Evolutionary conservation across 352 stramenopile genomes (phyloP), one percentile per base, ranked within the genome.

Genomic region (Hyaloperonospora arabidopsidis): DNA sequence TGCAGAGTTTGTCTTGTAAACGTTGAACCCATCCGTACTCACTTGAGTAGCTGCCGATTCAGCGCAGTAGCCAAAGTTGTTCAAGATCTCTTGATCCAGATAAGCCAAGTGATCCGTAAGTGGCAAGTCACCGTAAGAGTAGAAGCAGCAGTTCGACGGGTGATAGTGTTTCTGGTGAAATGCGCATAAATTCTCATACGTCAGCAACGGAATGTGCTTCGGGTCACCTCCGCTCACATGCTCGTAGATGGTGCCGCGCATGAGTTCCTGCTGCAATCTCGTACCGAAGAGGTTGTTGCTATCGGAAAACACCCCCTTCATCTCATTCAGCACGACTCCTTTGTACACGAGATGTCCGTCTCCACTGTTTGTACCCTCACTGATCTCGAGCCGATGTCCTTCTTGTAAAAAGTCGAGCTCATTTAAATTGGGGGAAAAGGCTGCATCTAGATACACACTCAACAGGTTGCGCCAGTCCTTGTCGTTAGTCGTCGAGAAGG

Each of bases 281-380:
- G 89, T 90, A 25, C 76, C 80, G 43, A 98, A 86, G 14, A 98
- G 68, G 35, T 91, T 97, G 68, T 97, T 93, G 45, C 92, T 91
- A 54, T 91, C 94, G 13, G 90, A 98, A 56, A 98, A 94, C 5
- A 98, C 93, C 43, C 97, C 96, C 68, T 99, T 99, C 97, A 99
- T 99, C 76, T 99, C 96, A 63, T 99, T 99, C 67, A 97, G 97
- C n/a, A 99, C 96, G n/a, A 99, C 95, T 41, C 96, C 96, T 55
- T 92, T 92, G 61, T 83, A 86, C 29, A 79, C 52, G 7, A 92
- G 68, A 23, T 78, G 55, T 19, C 65, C 57, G 22, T 79, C 64
- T 47, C 60, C 59, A 14, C 52, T 54, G 4, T 70, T 70, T 2
- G 25, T 32, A 32, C 68, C 60, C 3, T 72, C 57, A 23, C 53